Conservation (phyloP, 2,329 filamentous ascomycete genomes). For the Botrytis byssoidea region DNA sequence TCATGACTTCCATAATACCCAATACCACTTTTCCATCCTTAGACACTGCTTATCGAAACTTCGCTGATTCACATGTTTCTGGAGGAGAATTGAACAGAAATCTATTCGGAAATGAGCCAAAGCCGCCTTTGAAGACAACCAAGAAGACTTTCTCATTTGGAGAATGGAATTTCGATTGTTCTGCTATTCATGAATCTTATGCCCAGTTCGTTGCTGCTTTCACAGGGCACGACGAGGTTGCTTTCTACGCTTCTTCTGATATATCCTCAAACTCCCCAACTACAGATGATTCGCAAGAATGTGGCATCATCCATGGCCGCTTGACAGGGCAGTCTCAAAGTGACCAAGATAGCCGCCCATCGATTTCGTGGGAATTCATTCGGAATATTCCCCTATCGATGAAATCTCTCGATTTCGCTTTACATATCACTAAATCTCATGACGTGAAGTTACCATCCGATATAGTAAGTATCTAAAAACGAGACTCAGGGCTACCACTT, state of each 20-base stretch:
- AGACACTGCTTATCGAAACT: slow-evolving; percentile 1
- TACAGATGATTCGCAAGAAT: background rate
- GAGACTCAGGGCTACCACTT: background rate
- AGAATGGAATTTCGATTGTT: background rate
- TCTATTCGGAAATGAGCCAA: background rate
- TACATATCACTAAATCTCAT: background rate
- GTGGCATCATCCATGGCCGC: background rate
- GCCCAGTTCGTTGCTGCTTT: slow-evolving; percentile 4
- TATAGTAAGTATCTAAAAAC: background rate
- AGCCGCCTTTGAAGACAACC: background rate
- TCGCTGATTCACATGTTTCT: background rate
- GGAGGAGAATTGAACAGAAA: background rate
- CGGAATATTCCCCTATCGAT: background rate
- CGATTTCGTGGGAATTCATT: background rate
- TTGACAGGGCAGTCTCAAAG: background rate
- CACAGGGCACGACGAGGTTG: slow-evolving; percentile 6
- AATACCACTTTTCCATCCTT: background rate
- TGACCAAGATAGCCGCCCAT: background rate
- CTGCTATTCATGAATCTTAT: background rate
- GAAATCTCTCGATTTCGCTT: background rate
- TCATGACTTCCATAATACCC: background rate
- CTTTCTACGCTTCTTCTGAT: background rate
- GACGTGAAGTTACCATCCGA: background rate
- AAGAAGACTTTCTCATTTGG: background rate
- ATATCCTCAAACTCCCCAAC: background rate